These are phyloP conservation scores for Lasiodiplodia gonubiensis DNA, from an alignment of 2,329 filamentous ascomycete genomes.

Conservation along the genomic window DNA sequence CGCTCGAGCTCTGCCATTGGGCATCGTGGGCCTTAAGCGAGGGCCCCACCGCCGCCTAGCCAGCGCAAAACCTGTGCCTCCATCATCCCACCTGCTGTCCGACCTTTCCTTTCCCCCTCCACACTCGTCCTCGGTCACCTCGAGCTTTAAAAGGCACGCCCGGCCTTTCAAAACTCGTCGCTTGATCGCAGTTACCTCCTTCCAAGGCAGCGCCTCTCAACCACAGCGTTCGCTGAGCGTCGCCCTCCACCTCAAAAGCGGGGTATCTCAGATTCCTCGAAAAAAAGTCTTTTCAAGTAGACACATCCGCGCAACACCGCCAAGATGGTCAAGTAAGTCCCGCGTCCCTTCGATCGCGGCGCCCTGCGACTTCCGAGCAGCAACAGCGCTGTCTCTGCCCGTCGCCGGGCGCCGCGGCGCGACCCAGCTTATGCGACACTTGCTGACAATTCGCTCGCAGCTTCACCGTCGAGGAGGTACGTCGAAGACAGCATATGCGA, in stretches of 20 bases:
- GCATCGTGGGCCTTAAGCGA: conserved; percentile 25
- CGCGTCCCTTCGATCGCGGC: conserved; percentile 1
- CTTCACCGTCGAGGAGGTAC: conserved; percentile 94
- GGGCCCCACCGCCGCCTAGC: conserved; percentile 26
- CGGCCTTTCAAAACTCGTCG: conserved; percentile 25
- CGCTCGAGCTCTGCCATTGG: conserved; percentile 1
- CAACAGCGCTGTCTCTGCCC: background rate
- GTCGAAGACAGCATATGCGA: conserved; percentile 36
- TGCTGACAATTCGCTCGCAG: conserved; percentile 65
- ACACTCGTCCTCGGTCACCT: conserved; percentile 22
- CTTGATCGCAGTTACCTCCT: conserved; percentile 16
- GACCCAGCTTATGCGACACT: background rate
- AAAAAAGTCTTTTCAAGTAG: conserved; percentile 26
- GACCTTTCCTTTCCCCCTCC: conserved; percentile 25
- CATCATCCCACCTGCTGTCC: conserved; percentile 28
- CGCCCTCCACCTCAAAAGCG: conserved; percentile 26
- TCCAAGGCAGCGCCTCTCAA: conserved; percentile 14
- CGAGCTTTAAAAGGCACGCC: conserved; percentile 28
- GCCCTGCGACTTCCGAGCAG: background rate
- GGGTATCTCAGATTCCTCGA: conserved; percentile 22
- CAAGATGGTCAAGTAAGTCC: conserved; percentile 99
- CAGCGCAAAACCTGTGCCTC: conserved; percentile 29
- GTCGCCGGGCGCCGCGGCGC: background rate
- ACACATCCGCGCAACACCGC: conserved; percentile 64
- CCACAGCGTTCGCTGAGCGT: conserved; percentile 23